Percentiles rank a stretch among this genome's conserved stretches.
These are phyloP conservation scores for Talaromyces liani DNA, from an alignment of 495 filamentous ascomycete species.

Conservation along the genomic window DNA sequence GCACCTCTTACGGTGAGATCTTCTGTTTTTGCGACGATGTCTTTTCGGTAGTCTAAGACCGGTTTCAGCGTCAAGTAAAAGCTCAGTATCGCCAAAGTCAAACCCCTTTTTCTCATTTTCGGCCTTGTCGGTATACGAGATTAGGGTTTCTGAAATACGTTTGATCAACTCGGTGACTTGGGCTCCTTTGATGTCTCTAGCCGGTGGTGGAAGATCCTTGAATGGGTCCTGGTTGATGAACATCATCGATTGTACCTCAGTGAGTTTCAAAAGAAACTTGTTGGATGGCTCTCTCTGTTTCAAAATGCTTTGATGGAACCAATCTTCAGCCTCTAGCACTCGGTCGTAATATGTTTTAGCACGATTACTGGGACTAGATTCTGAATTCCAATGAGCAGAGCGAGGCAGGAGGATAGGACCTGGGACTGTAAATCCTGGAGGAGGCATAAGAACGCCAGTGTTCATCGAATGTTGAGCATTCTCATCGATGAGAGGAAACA, in stretches of 20 bases:
- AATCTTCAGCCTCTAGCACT: conserved; percentile 15
- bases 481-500: not conserved
- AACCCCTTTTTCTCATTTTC: not conserved
- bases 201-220: not conserved
- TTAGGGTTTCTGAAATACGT: not conserved
- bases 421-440: not conserved
- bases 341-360: conserved; percentile 7
- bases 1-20: not conserved
- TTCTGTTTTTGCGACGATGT: not conserved
- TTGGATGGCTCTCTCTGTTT: conserved; percentile 10
- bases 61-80: not conserved
- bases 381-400: not conserved
- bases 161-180: not conserved
- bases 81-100: not conserved
- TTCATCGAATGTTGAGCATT: not conserved
- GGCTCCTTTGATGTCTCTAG: not conserved
- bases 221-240: not conserved
- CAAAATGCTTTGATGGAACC: conserved; percentile 20
- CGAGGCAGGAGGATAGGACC: not conserved
- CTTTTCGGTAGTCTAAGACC: not conserved
- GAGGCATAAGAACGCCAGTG: not conserved
- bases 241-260: not conserved
- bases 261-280: not conserved
- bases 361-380: not conserved
- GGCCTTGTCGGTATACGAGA: not conserved